Conservation (phyloP, 148 eudicot species). For the Vaccinium myrtillus region DNA sequence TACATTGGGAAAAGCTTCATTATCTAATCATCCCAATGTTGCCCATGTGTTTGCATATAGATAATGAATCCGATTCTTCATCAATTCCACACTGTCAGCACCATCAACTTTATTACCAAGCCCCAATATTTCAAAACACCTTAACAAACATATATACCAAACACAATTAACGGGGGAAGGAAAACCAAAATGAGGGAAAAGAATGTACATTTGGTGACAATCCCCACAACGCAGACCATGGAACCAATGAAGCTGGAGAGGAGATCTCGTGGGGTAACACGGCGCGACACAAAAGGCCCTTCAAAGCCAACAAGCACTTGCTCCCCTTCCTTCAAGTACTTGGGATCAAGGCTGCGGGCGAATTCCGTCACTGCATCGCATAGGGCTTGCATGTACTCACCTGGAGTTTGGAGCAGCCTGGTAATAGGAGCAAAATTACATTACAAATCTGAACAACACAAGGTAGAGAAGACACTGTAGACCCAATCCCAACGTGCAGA, state of each 20-base stretch:
- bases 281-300: constrained; percentile 92
- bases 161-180: background rate
- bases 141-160: background rate
- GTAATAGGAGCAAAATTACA: background rate
- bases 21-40: too few relatives aligned
- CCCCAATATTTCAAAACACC: background rate
- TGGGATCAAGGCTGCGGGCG: constrained; percentile 58
- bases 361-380: constrained; percentile 85
- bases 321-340: constrained; percentile 93
- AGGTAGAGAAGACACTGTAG: too few relatives aligned
- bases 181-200: background rate
- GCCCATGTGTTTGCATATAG: too few relatives aligned
- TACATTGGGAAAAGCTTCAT: background rate
- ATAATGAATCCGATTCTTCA: background rate
- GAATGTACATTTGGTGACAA: constrained; percentile 79
- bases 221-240: constrained; percentile 95
- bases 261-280: constrained; percentile 89
- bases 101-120: background rate
- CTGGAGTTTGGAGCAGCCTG: constrained; percentile 80
- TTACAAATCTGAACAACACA: background rate
- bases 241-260: constrained; percentile 92
- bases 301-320: constrained; percentile 85
- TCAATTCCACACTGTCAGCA: background rate
- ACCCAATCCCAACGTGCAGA: too few relatives aligned
- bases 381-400: constrained; percentile 83